Conservation (phyloP, 257 asterid genomes). For the Striga asiatica region DNA sequence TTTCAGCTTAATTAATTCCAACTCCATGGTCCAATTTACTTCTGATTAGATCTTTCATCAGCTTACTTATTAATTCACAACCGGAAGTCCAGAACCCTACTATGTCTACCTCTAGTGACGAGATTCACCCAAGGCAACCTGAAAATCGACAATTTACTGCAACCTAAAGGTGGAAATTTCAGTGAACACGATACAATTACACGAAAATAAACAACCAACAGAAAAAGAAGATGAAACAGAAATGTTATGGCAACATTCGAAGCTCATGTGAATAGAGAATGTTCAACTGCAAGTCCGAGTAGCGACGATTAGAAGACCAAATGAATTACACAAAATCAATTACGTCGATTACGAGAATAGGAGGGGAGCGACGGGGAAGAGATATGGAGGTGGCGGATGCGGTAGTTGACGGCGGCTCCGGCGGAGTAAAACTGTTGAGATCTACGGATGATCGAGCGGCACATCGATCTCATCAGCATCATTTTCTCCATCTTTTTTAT, state of each 20-base stretch:
- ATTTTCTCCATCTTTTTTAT: slow-evolving; percentile 41
- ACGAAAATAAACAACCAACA: background rate
- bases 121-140: slow-evolving; percentile 1
- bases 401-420: slow-evolving; percentile 34
- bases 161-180: background rate
- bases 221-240: background rate
- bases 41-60: too few species aligned
- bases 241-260: background rate
- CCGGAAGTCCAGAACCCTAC: background rate
- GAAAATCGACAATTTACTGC: background rate
- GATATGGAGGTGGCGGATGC: slow-evolving; percentile 55
- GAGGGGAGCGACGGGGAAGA: slow-evolving; percentile 31
- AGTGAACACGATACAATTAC: background rate
- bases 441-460: slow-evolving; percentile 58
- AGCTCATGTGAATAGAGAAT: background rate
- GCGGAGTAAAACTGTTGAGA: slow-evolving; percentile 31
- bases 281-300: background rate
- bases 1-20: too few species aligned
- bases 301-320: background rate
- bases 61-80: too few species aligned
- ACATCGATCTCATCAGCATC: slow-evolving; percentile 55
- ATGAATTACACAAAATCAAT: background rate
- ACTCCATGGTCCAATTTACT: too few species aligned
- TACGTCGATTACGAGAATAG: slow-evolving; percentile 28
- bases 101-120: background rate